Evolutionary conservation across 495 filamentous ascomycete species (phyloP).

Genomic region (Penicillium mononematosum): DNA sequence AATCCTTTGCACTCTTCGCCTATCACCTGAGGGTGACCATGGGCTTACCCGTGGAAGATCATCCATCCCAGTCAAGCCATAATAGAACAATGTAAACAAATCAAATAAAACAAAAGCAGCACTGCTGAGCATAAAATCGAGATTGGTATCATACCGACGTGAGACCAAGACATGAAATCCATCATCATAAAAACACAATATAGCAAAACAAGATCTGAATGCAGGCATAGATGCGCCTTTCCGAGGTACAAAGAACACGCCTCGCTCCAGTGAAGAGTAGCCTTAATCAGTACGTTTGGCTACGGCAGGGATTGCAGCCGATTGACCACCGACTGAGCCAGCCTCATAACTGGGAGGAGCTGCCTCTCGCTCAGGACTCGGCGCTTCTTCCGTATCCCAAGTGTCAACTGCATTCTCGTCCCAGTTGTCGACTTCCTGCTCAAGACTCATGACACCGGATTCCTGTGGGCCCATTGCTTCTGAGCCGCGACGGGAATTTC

Average conservation of each 20-base stretch:
- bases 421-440: slow-evolving; percentile 79
- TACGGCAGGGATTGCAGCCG: neutral
- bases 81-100: slow-evolving; percentile 8
- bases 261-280: neutral
- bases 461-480: slow-evolving; percentile 59
- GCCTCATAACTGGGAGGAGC: slow-evolving; percentile 25
- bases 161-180: slow-evolving; percentile 22
- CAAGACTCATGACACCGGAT: slow-evolving; percentile 54
- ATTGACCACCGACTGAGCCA: slow-evolving; percentile 3
- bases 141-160: slow-evolving; percentile 23
- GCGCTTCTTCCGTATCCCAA: slow-evolving; percentile 64
- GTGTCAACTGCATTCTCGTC: slow-evolving; percentile 75
- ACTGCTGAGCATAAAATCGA: slow-evolving; percentile 16
- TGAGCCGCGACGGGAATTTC: slow-evolving; percentile 45
- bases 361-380: slow-evolving; percentile 14
- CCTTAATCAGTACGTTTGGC: slow-evolving; percentile 26
- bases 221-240: neutral
- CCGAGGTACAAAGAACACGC: neutral
- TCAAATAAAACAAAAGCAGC: slow-evolving; percentile 13
- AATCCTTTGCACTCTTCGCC: neutral
- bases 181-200: slow-evolving; percentile 17
- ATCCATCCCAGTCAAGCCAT: neutral
- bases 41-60: neutral
- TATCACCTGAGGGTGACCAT: neutral
- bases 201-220: neutral